Evolutionary conservation across 139 green algal genomes (phyloP).

Genomic region (Closterium sp.): DNA sequence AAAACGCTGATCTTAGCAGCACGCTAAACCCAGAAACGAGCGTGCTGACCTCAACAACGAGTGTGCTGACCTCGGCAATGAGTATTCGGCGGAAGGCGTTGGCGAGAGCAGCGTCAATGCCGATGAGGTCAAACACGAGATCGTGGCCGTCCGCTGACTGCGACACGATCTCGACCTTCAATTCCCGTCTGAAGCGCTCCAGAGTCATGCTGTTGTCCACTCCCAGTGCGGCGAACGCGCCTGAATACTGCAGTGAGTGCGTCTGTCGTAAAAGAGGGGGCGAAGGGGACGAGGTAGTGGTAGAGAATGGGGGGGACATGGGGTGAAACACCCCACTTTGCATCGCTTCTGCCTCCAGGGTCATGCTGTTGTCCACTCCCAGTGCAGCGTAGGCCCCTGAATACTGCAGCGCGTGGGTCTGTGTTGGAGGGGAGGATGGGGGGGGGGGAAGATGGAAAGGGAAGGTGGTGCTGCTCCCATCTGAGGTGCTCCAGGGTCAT

Average conservation of each 20-base stretch:
- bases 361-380: too few relatives aligned
- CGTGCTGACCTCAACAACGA: background rate
- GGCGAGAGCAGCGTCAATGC: slow-evolving; percentile 80
- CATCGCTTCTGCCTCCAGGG: too few relatives aligned
- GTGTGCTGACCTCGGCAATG: slow-evolving; percentile 72
- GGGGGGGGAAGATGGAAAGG: background rate
- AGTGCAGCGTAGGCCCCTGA: too few relatives aligned
- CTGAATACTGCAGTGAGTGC: slow-evolving; percentile 25
- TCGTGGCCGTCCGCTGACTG: slow-evolving; percentile 53
- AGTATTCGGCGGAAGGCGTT: slow-evolving; percentile 94
- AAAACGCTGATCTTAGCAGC: too few relatives aligned
- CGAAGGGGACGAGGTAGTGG: background rate
- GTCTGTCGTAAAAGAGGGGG: background rate
- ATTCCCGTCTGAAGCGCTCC: slow-evolving; percentile 60
- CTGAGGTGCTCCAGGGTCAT: too few relatives aligned
- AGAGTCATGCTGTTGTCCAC: slow-evolving; percentile 78
- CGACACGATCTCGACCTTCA: slow-evolving; percentile 35
- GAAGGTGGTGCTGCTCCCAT: too few relatives aligned
- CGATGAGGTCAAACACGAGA: slow-evolving; percentile 91
- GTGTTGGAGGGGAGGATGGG: background rate
- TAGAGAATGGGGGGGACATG: background rate
- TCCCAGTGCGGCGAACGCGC: slow-evolving; percentile 58
- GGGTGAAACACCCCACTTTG: too few relatives aligned
- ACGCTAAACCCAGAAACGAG: background rate
- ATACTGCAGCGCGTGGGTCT: background rate